Evolutionary conservation across 1,284 basidiomycete species (phyloP).

Genomic region (Vanrija sp.): DNA sequence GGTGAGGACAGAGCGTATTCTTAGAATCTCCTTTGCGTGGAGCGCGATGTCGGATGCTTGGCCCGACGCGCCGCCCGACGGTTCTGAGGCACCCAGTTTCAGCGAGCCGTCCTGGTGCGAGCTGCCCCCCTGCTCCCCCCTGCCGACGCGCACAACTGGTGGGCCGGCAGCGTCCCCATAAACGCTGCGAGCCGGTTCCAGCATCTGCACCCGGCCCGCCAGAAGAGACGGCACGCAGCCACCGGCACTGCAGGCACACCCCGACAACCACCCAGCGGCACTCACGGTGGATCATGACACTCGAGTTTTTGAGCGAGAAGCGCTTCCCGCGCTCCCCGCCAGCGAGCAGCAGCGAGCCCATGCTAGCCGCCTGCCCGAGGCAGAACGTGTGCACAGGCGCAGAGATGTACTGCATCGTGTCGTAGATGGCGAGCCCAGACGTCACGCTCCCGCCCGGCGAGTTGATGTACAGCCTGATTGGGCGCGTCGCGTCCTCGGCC

Average conservation of each 20-base stretch:
- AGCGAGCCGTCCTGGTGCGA: too few relatives aligned
- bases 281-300: conserved; percentile 95
- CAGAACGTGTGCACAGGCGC: conserved; percentile 93
- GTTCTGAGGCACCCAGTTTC: conserved; percentile 57
- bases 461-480: conserved; percentile 91
- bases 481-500: conserved; percentile 84
- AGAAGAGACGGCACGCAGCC: too few relatives aligned
- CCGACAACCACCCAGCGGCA: conserved; percentile 19
- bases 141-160: not conserved
- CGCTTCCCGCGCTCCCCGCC: conserved; percentile 81
- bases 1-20: conserved; percentile 74
- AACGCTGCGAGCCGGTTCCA: not conserved
- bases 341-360: conserved; percentile 84
- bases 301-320: conserved; percentile 82
- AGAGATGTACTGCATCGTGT: conserved; percentile 82
- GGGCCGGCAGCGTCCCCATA: not conserved
- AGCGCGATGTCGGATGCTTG: conserved; percentile 92
- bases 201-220: too few relatives aligned
- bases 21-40: conserved; percentile 86
- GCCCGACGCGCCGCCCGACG: conserved; percentile 86
- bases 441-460: conserved; percentile 91
- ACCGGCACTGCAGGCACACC: too few relatives aligned
- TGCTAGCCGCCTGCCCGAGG: conserved; percentile 84
- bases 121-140: not conserved
- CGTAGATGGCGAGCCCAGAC: conserved; percentile 89